Percentiles rank a stretch among this genome's conserved stretches.
Conservation (phyloP, 2,329 filamentous ascomycete genomes). For the Aspergillus chevalieri region DNA sequence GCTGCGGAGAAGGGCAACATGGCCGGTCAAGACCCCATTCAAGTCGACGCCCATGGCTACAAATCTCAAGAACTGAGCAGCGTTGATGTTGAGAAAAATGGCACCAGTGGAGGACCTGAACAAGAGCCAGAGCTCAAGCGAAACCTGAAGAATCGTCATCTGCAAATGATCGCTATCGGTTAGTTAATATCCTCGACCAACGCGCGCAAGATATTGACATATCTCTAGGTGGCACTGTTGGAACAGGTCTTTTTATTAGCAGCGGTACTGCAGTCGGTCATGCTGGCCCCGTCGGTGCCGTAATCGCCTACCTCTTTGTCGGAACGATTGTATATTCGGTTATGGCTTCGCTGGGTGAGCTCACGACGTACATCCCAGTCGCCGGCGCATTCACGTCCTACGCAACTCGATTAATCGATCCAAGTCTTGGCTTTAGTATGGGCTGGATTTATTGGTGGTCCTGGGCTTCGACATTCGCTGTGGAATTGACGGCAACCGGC, state of each 20-base stretch:
- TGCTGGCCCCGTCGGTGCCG: slow-evolving; percentile 59
- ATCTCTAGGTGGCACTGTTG: slow-evolving; percentile 55
- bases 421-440: slow-evolving; percentile 67
- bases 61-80: slow-evolving; percentile 16
- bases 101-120: slow-evolving; percentile 49
- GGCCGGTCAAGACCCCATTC: not conserved
- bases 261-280: slow-evolving; percentile 57
- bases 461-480: slow-evolving; percentile 66
- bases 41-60: slow-evolving; percentile 40
- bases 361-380: slow-evolving; percentile 72
- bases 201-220: slow-evolving; percentile 35
- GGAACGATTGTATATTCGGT: slow-evolving; percentile 68
- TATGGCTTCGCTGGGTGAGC: slow-evolving; percentile 62
- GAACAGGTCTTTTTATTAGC: slow-evolving; percentile 67
- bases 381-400: slow-evolving; percentile 71
- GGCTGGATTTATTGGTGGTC: slow-evolving; percentile 82
- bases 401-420: slow-evolving; percentile 67
- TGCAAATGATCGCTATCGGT: slow-evolving; percentile 98
- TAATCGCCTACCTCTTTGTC: slow-evolving; percentile 65
- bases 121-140: slow-evolving; percentile 52
- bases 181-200: slow-evolving; percentile 42
- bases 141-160: slow-evolving; percentile 75
- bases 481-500: slow-evolving; percentile 66
- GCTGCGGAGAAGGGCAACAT: slow-evolving; percentile 11
- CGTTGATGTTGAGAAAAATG: slow-evolving; percentile 33